Evolutionary conservation across 257 asterid species (phyloP), one percentile per base, ranked within the genome.

Genomic region (Ehretia macrophylla): DNA sequence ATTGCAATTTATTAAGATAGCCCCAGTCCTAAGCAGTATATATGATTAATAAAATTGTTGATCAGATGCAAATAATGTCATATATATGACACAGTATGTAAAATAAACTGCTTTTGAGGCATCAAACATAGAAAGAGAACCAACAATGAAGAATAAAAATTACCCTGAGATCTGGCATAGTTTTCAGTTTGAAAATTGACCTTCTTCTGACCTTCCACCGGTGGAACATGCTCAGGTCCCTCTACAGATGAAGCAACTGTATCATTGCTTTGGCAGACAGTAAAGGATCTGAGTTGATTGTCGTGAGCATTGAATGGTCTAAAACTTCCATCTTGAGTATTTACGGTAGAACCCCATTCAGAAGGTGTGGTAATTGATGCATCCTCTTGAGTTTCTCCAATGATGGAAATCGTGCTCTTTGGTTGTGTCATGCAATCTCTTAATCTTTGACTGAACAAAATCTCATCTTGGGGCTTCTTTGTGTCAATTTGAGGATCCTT

Each of bases 161-260:
- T 87, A 90, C 98, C 98, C 32, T 67, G 83, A 65, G 79, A 56
- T 38, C 59, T 72, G 52, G 78, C 69, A 70, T 69, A 61, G 58
- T 50, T 71, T 57, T 65, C 69, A 10, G 73, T 51, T 52, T 87
- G 77, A 73, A 83, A 87, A 56, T 88, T 96, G 69, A 91, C 95
- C 81, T 78, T 85, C 83, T 83, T 88, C 70, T 75, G 91, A 62
- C 80, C 87, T 68, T 77, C 90, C 37, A 68, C 77, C 60, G 40
- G 49, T 27, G 66, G 69, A 59, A 60, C 71, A 55, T 62, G 72
- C 59, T 70, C 81, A 45, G 66, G 56, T 49, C 71, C 77, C 44
- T 49, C 42, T 35, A 68, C 49, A 18, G 64, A 60, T 53, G 86
- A 79, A 72, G 80, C 80, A 80, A 71, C 74, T 37, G 77, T 69